phyloP scores from a whole-genome alignment of 352 stramenopile species.

The Peronospora destructor region DNA sequence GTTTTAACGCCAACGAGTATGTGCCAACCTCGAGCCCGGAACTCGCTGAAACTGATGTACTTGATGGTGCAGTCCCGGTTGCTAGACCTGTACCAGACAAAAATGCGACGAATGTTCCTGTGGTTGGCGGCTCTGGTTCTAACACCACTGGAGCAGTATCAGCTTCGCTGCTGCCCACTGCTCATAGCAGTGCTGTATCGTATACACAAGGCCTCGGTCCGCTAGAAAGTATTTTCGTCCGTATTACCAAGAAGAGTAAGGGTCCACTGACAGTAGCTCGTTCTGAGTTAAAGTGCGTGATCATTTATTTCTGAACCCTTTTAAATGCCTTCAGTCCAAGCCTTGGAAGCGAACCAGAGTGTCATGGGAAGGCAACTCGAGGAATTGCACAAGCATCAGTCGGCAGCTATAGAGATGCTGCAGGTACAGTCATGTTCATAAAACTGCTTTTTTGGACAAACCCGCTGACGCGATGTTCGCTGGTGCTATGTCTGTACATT shows the following conservation, averaged over 20 bases:
- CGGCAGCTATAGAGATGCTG: conserved; percentile 30
- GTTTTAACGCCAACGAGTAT: conserved; percentile 12
- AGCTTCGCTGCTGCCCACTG: conserved; percentile 9
- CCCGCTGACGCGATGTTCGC: conserved; percentile 5
- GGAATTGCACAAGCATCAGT: conserved; percentile 46
- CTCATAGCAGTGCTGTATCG: conserved; percentile 11
- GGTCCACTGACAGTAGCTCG: neutral
- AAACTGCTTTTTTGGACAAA: neutral
- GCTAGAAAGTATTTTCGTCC: conserved; percentile 80
- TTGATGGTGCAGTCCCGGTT: conserved; percentile 4
- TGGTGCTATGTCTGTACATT: conserved; percentile 15
- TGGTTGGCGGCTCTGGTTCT: conserved; percentile 3
- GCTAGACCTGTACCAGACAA: conserved; percentile 2
- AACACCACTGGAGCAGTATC: conserved; percentile 15
- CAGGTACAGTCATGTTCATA: conserved; percentile 23
- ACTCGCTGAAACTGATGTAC: conserved; percentile 2
- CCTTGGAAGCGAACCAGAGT: conserved; percentile 62
- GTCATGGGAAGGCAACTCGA: conserved; percentile 47
- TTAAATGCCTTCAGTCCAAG: conserved; percentile 40
- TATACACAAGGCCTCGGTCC: conserved; percentile 48
- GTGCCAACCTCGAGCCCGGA: conserved; percentile 3
- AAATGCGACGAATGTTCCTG: conserved; percentile 12
- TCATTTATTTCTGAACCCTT: neutral
- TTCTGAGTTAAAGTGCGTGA: neutral
- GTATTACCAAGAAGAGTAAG: conserved; percentile 79